A percentile compares a stretch with the other conserved stretches of the same genome.
phyloP scores from a whole-genome alignment of 2,329 filamentous ascomycete species.

The Aureobasidium sp. region DNA sequence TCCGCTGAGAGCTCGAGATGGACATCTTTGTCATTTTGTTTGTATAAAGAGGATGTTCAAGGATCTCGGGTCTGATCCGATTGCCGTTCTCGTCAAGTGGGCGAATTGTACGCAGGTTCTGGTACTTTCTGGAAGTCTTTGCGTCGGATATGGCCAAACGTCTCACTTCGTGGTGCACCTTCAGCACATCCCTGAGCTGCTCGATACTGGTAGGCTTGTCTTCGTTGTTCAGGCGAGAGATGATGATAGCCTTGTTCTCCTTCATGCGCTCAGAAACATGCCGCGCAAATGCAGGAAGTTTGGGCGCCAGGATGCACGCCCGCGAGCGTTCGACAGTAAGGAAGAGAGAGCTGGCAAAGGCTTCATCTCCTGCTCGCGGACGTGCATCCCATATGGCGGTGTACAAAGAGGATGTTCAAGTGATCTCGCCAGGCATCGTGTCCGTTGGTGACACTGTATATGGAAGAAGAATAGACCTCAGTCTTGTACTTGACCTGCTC shows the following conservation, averaged over 20 bases:
- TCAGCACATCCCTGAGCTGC: conserved; percentile 25
- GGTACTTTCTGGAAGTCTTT: conserved; percentile 9
- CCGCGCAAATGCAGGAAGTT: neutral
- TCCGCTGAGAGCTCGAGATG: neutral
- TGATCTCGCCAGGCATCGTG: neutral
- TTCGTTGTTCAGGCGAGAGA: conserved; percentile 18
- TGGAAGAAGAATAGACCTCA: neutral
- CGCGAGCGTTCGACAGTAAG: neutral
- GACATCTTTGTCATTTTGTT: neutral
- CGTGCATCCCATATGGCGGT: neutral
- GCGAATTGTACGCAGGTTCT: neutral
- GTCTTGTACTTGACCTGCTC: neutral
- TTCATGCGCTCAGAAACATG: neutral
- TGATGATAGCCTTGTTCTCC: conserved; percentile 12
- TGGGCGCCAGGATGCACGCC: neutral
- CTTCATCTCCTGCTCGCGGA: neutral
- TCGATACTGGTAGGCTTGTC: conserved; percentile 23
- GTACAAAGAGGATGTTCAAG: neutral
- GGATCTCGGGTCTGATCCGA: neutral
- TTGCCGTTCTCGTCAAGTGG: conserved; percentile 1
- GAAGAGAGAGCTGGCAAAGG: neutral
- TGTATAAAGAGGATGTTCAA: neutral
- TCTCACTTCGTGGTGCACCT: conserved; percentile 22
- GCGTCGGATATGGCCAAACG: conserved; percentile 26
- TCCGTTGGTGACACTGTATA: neutral